A percentile compares a stretch with the other conserved stretches of the same genome.
Evolutionary conservation across 225 moss, liverwort and hornwort genomes (phyloP).

Genomic region (Polytrichum commune): DNA sequence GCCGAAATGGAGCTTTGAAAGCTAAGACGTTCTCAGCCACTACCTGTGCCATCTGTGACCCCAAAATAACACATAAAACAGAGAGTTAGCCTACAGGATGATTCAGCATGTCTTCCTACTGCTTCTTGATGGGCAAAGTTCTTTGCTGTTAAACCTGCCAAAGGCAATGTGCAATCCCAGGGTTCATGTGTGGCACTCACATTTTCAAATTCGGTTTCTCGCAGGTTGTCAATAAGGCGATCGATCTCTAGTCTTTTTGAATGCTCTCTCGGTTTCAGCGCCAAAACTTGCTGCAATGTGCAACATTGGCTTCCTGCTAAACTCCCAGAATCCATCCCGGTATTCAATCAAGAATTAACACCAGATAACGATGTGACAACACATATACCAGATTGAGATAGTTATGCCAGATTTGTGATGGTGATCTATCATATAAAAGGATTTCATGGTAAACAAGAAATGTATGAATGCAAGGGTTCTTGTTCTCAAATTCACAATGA

Average conservation of each 20-base stretch:
- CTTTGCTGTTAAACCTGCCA: no score
- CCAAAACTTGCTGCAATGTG: conserved; percentile 44
- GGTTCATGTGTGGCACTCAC: conserved; percentile 21
- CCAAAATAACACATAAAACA: not conserved
- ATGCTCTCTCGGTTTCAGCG: conserved; percentile 63
- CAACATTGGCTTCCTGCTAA: conserved; percentile 43
- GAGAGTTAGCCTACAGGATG: no score
- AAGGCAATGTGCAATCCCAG: no score
- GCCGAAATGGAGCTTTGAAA: conserved; percentile 88
- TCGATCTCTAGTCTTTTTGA: conserved; percentile 81
- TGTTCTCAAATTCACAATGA: not conserved
- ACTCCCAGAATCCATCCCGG: not conserved
- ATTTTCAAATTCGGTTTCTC: conserved; percentile 57
- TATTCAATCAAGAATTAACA: not conserved
- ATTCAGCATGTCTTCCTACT: no score
- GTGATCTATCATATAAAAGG: not conserved
- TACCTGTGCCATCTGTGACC: conserved; percentile 65
- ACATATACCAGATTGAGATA: not conserved
- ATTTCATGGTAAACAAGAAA: not conserved
- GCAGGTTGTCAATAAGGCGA: conserved; percentile 74
- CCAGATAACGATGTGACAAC: not conserved
- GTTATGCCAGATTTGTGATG: not conserved
- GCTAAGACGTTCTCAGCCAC: conserved; percentile 90
- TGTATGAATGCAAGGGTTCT: not conserved
- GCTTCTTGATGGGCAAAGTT: no score